These are phyloP conservation scores for Iris macrosiphon DNA, from an alignment of 106 monocot genomes.

Conservation along the genomic window DNA sequence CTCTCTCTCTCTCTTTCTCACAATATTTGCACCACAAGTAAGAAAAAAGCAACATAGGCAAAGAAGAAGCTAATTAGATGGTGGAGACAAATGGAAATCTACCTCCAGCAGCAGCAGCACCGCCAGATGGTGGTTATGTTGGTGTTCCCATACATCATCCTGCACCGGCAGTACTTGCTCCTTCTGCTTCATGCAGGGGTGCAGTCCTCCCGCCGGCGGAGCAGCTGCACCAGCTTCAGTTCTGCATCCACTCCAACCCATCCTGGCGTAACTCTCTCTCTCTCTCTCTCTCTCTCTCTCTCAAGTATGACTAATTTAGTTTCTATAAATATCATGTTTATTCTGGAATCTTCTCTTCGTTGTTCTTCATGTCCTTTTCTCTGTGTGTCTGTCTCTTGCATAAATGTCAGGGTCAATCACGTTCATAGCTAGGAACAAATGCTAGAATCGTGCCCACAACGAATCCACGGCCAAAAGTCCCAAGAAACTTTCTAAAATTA, in stretches of 20 bases:
- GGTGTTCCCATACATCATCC: background rate
- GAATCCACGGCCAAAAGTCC: too few relatives aligned
- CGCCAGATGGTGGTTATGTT: background rate
- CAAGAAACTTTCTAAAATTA: too few relatives aligned
- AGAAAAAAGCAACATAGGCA: too few relatives aligned
- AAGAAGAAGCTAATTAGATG: background rate
- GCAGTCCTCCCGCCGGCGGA: constrained; percentile 29
- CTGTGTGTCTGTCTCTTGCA: too few relatives aligned
- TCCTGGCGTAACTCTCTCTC: constrained; percentile 58
- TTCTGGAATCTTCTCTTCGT: background rate
- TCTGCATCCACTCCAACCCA: constrained; percentile 88
- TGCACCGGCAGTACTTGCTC: background rate
- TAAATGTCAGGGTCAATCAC: too few relatives aligned
- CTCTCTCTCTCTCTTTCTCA: too few relatives aligned
- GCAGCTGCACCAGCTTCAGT: constrained; percentile 68
- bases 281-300: background rate
- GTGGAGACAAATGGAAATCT: constrained; percentile 4
- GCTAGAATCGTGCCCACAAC: too few relatives aligned
- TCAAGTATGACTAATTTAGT: background rate
- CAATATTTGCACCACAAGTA: too few relatives aligned
- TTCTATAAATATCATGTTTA: background rate
- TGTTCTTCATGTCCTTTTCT: too few relatives aligned
- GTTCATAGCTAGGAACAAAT: too few relatives aligned
- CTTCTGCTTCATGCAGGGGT: background rate
- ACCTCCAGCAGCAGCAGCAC: background rate